These are phyloP conservation scores for Backusella tuberculispora DNA, from an alignment of 192 early-diverging fungal species.

Conservation along the genomic window DNA sequence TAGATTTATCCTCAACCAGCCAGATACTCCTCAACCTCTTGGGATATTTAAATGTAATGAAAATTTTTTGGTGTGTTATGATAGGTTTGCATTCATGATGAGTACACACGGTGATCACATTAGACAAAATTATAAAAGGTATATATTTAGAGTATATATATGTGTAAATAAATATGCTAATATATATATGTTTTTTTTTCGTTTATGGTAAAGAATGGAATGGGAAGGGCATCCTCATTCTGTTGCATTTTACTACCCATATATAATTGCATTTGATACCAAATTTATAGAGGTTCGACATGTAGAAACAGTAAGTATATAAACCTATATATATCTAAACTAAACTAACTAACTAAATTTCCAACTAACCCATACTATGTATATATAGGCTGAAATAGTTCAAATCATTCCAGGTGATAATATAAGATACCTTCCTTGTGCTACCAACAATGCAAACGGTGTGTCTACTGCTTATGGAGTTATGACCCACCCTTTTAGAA, in stretches of 20 bases:
- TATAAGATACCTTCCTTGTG: constrained; percentile 17
- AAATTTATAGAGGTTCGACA: constrained; percentile 90
- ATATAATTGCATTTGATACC: constrained; percentile 87
- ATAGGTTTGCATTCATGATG: constrained; percentile 82
- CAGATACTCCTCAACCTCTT: constrained; percentile 69
- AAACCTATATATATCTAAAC: not conserved
- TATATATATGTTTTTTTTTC: not conserved
- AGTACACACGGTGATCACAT: constrained; percentile 62
- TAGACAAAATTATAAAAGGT: constrained; percentile 5
- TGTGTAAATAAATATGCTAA: not conserved
- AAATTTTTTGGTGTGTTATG: constrained; percentile 88
- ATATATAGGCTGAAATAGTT: constrained; percentile 24
- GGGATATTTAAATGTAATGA: constrained; percentile 77
- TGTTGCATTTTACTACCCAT: constrained; percentile 82
- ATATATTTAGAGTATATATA: not conserved
- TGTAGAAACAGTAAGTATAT: constrained; percentile 64
- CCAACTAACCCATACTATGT: not conserved
- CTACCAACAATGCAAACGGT: not conserved
- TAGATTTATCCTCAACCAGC: constrained; percentile 67
- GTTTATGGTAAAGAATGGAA: constrained; percentile 27
- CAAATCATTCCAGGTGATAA: constrained; percentile 28
- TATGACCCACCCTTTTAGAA: constrained; percentile 28
- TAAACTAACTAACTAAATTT: not conserved
- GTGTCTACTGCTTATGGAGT: constrained; percentile 1
- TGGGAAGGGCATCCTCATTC: constrained; percentile 85